Conservation (phyloP, 257 asterid species). For the Nicotiana noctiflora region DNA sequence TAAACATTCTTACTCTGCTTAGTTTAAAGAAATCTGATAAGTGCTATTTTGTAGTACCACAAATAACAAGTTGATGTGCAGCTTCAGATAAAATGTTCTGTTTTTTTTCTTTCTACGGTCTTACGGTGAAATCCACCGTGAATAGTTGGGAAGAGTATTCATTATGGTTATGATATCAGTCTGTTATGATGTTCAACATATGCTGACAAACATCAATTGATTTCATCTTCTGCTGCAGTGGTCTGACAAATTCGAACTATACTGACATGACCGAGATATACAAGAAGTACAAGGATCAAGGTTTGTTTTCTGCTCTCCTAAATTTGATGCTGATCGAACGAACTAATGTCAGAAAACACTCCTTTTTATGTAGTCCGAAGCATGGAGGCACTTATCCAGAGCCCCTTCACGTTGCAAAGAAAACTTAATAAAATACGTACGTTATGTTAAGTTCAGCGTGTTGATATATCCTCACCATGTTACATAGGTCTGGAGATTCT, state of each 20-base stretch:
- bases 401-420: neutral
- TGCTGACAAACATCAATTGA: neutral
- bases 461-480: neutral
- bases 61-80: neutral
- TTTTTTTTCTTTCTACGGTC: neutral
- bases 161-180: neutral
- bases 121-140: neutral
- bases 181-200: neutral
- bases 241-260: conserved; percentile 75
- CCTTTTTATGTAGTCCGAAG: neutral
- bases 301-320: conserved; percentile 16
- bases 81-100: neutral
- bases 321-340: neutral
- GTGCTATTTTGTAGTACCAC: neutral
- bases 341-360: neutral
- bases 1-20: neutral
- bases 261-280: conserved; percentile 61
- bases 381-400: neutral
- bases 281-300: conserved; percentile 69
- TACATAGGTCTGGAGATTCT: conserved; percentile 73
- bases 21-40: neutral
- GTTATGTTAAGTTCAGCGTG: no score
- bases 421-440: neutral
- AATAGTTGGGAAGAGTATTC: neutral
- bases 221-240: conserved; percentile 45